Evolutionary conservation across 306 rosid genomes (phyloP).

Genomic region (Astragalus glycyphyllos): DNA sequence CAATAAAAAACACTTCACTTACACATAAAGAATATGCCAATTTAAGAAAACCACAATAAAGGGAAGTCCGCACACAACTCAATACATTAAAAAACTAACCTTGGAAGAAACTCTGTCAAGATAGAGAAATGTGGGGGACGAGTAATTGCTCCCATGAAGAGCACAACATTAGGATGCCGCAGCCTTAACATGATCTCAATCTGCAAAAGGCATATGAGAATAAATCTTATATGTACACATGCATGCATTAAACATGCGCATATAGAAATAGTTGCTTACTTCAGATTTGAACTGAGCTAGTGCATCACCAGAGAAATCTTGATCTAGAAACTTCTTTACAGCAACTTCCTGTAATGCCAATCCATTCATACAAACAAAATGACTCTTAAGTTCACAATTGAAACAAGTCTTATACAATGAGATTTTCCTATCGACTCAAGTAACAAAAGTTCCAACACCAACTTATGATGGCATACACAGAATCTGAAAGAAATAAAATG

Average conservation of each 20-base stretch:
- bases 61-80: slow-evolving; percentile 9
- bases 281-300: slow-evolving; percentile 89
- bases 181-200: slow-evolving; percentile 96
- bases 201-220: slow-evolving; percentile 53
- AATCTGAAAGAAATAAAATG: slow-evolving; percentile 10
- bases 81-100: slow-evolving; percentile 55
- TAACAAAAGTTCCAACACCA: slow-evolving; percentile 33
- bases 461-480: slow-evolving; percentile 15
- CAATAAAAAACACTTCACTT: slow-evolving; percentile 26
- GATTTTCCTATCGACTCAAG: slow-evolving; percentile 29
- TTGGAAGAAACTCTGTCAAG: slow-evolving; percentile 95
- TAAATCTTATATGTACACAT: slow-evolving; percentile 26
- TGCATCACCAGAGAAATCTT: slow-evolving; percentile 96
- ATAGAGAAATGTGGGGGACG: slow-evolving; percentile 94
- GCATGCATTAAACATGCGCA: slow-evolving; percentile 24
- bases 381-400: slow-evolving; percentile 4
- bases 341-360: slow-evolving; percentile 86
- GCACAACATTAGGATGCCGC: slow-evolving; percentile 99
- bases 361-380: slow-evolving; percentile 41
- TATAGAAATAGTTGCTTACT: slow-evolving; percentile 60
- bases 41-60: slow-evolving; percentile 26
- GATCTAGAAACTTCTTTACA: slow-evolving; percentile 96
- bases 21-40: slow-evolving; percentile 19
- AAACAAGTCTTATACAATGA: slow-evolving; percentile 28
- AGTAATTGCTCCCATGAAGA: slow-evolving; percentile 99